Evolutionary conservation across 768 basidiomycete species (phyloP), one percentile per base, ranked within the genome.

Genomic region (Agrocybe pediades): DNA sequence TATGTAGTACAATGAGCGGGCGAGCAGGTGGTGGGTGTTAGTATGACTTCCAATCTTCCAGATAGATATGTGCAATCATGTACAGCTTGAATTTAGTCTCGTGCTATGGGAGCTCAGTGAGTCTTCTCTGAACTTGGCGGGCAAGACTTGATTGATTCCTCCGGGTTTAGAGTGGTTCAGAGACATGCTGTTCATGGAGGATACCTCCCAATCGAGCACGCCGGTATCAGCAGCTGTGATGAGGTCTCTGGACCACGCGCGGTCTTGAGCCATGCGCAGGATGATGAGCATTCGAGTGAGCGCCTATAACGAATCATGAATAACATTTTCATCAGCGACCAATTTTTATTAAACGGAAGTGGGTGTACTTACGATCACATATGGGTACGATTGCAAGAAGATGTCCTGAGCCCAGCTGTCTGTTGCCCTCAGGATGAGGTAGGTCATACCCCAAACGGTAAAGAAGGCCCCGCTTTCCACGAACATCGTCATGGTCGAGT

Each of bases 401-500:
- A 67, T 59, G 42, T 68, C 63, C 49, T 68, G 57, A 25, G 63
- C 51, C 64, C 66, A 68, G 29, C 58, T 67, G 1, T 57, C 39
- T n/a, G 52, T 53, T 9, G 55, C 56, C n/a, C 56, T 59, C 25
- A 65, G 30, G 40, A 68, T 63, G 40, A 76, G 54, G 49, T 70
- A 68, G 19, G 57, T 54, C 15, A 65, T 50, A 4, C 57, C 52
- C 75, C 75, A 76, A 0, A 73, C 7, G 0, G 75, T 72, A 55
- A 73, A 71, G 26, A 76, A 65, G 7, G 66, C 69, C 13, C 72
- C 74, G 47, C 73, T 72, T 54, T 76, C 75, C n/a, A 75, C 73
- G 36, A 74, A 68, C 26, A 67, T 63, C 2, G 74, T 74, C 21
- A 65, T 60, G 11, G 43, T 33, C 1, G 73, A 73, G 17, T 69